Percentiles rank a stretch among this genome's conserved stretches.
These are phyloP conservation scores for Lactifluus piperatus DNA, from an alignment of 768 basidiomycete species.

Conservation along the genomic window DNA sequence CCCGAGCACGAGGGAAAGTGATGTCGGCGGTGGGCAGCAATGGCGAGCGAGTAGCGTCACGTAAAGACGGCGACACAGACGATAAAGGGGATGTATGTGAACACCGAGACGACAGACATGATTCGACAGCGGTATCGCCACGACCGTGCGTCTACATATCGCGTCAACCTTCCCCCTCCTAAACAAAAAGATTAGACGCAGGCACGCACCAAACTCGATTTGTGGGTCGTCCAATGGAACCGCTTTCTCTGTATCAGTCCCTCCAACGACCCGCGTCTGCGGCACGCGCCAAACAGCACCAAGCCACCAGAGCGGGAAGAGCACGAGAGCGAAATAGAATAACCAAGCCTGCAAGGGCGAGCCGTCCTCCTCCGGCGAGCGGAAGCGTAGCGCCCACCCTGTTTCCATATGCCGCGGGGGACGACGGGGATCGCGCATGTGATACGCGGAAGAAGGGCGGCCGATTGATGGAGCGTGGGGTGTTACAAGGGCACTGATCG, in stretches of 20 bases:
- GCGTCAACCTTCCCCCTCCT: background rate
- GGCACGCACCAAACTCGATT: conserved; percentile 58
- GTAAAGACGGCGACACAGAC: conserved; percentile 61
- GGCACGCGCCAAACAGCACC: conserved; percentile 50
- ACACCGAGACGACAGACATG: conserved; percentile 55
- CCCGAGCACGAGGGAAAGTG: conserved; percentile 1
- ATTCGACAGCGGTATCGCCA: conserved; percentile 73
- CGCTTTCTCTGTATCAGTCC: conserved; percentile 49
- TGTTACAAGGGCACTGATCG: conserved; percentile 67
- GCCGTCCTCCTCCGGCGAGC: conserved; percentile 42
- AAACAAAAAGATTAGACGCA: background rate
- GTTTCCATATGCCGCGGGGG: conserved; percentile 52
- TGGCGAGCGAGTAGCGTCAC: background rate
- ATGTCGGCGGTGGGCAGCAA: background rate
- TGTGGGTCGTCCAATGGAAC: conserved; percentile 74
- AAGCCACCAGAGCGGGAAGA: conserved; percentile 58
- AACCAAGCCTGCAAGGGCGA: conserved; percentile 64
- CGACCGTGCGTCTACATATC: conserved; percentile 49
- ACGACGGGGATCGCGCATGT: conserved; percentile 74
- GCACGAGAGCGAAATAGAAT: conserved; percentile 64
- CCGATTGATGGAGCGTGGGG: conserved; percentile 69
- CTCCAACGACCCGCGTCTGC: conserved; percentile 52
- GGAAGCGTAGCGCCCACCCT: conserved; percentile 51
- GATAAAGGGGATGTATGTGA: conserved; percentile 77
- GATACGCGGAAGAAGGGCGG: conserved; percentile 45